Base-by-base conservation (phyloP, 495 filamentous ascomycete species). In the Platismatia glauca region DNA sequence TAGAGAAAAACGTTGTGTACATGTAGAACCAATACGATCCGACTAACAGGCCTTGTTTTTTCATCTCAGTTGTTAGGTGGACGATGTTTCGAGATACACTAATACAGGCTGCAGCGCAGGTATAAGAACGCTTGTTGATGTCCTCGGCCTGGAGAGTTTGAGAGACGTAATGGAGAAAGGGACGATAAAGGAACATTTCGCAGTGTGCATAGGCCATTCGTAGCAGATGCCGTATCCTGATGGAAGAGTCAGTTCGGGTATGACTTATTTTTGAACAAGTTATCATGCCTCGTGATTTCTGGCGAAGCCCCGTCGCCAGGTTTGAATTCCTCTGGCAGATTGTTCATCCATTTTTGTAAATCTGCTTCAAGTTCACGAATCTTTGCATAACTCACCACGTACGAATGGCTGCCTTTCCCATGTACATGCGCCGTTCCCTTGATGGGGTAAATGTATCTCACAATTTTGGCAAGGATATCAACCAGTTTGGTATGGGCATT, bases 11-110 rank as follows among this genome's bases (percentile, higher is more conserved):
- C 18, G 90, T 89, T 4, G 94, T 95, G 67, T 97, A 97, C 76
- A 96, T 90, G 55, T 88, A 89, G 68, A 96, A 97, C 94, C 94
- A 98, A 75, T 92, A 96, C 0, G 91, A 89, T 0, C 94, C 94
- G 67, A 89, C 88, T 29, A 98, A 81, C 15, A 95, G 78, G 0
- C 86, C 86, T 66, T 85, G 81, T 69, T 86, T 88, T 64, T 92
- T 90, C 84, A 97, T 97, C 66, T 94, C 88, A 34, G 84, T 84
- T 4, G 88, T 89, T 62, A 96, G 94, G 72, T 96, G 93, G 39
- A 97, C 84, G 61, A 98, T 94, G 69, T 96, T 97, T 33, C 94
- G 84, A 24, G 91, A 91, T 3, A 96, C 90, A 67, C 86, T 89
- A 59, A 98, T 87, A 63, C 90, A 94, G 5, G 90, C 89, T n/a